Conservation (phyloP, 768 basidiomycete genomes). For the Exsudoporus frostii region DNA sequence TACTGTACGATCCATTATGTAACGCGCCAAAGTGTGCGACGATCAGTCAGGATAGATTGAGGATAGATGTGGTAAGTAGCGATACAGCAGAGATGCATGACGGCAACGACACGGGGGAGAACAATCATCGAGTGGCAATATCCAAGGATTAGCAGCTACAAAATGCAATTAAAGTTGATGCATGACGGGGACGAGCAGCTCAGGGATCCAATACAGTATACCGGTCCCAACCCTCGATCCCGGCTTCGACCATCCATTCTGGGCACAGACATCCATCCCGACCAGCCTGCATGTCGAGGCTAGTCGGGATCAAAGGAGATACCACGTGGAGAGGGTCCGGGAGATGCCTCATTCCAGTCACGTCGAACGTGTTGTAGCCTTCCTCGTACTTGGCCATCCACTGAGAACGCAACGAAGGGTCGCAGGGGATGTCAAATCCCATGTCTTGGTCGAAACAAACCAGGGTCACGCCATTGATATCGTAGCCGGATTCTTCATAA, state of each 20-base stretch:
- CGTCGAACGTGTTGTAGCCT: constrained; percentile 1
- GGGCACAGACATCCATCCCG: constrained; percentile 19
- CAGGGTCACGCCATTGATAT: background rate
- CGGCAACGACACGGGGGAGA: background rate
- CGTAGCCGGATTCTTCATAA: background rate
- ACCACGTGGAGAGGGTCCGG: background rate
- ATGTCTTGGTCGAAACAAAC: background rate
- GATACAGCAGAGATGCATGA: constrained; percentile 3
- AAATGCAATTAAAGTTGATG: background rate
- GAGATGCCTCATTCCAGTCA: background rate
- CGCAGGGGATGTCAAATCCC: constrained; percentile 3
- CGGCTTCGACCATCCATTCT: constrained; percentile 22
- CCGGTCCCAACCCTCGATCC: constrained; percentile 13
- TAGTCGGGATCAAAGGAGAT: background rate
- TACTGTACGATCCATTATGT: too few species aligned
- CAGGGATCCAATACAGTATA: background rate
- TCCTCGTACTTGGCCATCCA: constrained; percentile 18
- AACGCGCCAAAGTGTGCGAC: too few species aligned
- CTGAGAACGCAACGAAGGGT: background rate
- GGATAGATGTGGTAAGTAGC: background rate
- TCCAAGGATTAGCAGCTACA: background rate
- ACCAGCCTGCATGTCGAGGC: background rate
- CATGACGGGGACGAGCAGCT: background rate
- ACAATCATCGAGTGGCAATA: background rate
- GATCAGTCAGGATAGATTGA: too few species aligned